phyloP scores from a whole-genome alignment of 345 rosid species.

The Geranium brycei region DNA sequence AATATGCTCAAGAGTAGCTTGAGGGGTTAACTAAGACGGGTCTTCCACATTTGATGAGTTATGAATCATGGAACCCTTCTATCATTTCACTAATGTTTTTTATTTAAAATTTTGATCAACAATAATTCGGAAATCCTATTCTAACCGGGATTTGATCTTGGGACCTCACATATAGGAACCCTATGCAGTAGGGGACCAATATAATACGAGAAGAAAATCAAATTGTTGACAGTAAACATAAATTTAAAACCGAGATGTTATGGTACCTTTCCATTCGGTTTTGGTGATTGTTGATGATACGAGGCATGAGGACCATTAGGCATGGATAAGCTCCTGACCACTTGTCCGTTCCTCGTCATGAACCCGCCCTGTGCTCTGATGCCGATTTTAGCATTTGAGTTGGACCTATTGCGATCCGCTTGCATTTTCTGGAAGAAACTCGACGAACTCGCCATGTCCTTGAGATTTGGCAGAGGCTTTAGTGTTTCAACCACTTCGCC shows the following conservation, averaged over 20 bases:
- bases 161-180: too few species aligned
- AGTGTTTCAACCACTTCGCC: constrained; percentile 68
- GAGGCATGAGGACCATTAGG: constrained; percentile 28
- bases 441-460: constrained; percentile 53
- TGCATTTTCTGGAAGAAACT: constrained; percentile 26
- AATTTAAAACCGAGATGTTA: too few species aligned
- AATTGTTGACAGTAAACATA: too few species aligned
- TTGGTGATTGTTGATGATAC: constrained; percentile 30
- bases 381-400: constrained; percentile 20
- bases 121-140: too few species aligned
- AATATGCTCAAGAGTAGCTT: neutral
- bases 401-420: constrained; percentile 12
- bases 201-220: too few species aligned
- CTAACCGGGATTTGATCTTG: too few species aligned
- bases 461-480: constrained; percentile 63
- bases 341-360: constrained; percentile 28
- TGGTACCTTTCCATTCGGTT: constrained; percentile 19
- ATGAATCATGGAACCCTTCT: neutral
- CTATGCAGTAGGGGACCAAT: too few species aligned
- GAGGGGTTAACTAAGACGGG: neutral
- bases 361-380: constrained; percentile 24
- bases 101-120: too few species aligned
- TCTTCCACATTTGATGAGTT: neutral
- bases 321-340: constrained; percentile 28
- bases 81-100: neutral